Conservation (phyloP, 768 basidiomycete species). For the Lentinula boryana region DNA sequence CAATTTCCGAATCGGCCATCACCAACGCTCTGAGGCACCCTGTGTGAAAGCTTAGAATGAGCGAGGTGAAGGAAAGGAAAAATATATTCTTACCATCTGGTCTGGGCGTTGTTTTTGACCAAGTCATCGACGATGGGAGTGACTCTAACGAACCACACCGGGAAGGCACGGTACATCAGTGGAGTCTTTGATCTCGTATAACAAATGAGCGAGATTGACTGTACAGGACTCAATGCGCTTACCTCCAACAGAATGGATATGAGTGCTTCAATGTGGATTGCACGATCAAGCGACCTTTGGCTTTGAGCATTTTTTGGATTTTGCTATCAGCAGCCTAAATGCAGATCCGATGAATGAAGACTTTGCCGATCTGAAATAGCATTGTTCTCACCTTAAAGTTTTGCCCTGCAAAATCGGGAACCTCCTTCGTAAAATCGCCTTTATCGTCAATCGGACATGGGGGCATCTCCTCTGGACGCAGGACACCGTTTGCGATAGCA, state of each 20-base stretch:
- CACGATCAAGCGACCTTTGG: conserved; percentile 80
- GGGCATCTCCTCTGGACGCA: conserved; percentile 87
- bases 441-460: conserved; percentile 94
- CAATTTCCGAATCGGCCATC: conserved; percentile 95
- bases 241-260: conserved; percentile 99
- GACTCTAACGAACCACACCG: conserved; percentile 93
- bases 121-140: conserved; percentile 80
- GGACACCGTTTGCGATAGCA: conserved; percentile 74
- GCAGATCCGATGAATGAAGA: neutral
- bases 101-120: conserved; percentile 84
- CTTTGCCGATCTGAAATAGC: conserved; percentile 4
- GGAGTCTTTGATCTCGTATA: conserved; percentile 80
- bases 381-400: conserved; percentile 69
- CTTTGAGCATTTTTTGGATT: conserved; percentile 87
- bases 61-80: neutral
- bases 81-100: conserved; percentile 63
- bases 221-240: conserved; percentile 4
- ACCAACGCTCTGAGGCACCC: conserved; percentile 89
- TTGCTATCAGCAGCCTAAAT: conserved; percentile 87
- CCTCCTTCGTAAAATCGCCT: conserved; percentile 83
- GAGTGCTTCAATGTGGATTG: conserved; percentile 84
- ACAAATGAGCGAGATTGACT: neutral
- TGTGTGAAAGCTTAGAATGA: conserved; percentile 20
- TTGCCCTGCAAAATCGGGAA: conserved; percentile 82
- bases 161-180: conserved; percentile 92